Evolutionary conservation across 257 asterid genomes (phyloP), one percentile per base, ranked within the genome.

Genomic region (Forsythia suspensa): DNA sequence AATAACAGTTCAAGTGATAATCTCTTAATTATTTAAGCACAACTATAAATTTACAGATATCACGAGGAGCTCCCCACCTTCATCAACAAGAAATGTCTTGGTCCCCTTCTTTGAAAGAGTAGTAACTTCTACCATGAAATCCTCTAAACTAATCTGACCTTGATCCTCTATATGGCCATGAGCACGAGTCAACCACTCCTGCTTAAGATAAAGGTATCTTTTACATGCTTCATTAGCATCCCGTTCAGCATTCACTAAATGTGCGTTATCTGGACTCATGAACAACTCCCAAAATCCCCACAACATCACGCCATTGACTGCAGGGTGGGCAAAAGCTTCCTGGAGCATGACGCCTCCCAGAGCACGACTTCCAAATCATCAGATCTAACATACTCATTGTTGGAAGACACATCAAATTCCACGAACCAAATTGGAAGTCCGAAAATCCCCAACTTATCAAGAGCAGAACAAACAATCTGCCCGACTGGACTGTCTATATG

Each of bases 241-340:
- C 15, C 98, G 97, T 84, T 92, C 97, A 2, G 97, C 97, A 80
- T 87, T 83, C 34, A 94, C 97, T 71, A 94, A 77, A 79, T 89
- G 87, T 8, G 90, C 76, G 42, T 95, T 88, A 13, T 88, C 87
- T 21, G 98, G 81, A 77, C 97, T 90, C 99, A 91, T 95, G 73
- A 90, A 87, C 73, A 93, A 73, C 90, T 95, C 99, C 99, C 98
- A 95, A 65, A 95, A 93, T 11, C 99, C 98, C 98, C 98, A 95
- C 81, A 94, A 36, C 90, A 92, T 78, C 1, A 94, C 82, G 6
- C 98, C 98, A 18, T 92, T 97, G 7, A 94, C 97, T 0, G 98
- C 91, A 12, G 98, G 97, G 82, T 94, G 98, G 8, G 98, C 98
- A 76, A 81, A 94, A 65, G 88, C 90, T 80, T 94, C 98, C n/a